Conservation (phyloP, 176 grass and related monocot species). For the Avena sativa region DNA sequence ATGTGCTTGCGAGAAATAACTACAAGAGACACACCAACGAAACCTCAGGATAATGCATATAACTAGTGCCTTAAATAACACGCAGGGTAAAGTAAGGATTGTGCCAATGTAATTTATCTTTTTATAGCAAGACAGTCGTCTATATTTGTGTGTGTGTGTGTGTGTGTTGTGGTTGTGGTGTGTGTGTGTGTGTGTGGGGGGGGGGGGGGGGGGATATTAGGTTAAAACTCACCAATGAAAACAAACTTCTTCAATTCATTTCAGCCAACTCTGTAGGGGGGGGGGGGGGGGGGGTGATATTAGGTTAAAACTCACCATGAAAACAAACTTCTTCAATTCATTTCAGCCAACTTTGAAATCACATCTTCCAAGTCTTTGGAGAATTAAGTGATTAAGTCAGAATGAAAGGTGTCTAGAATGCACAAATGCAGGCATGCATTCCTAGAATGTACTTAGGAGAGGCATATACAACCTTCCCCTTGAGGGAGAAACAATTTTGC, state of each 20-base stretch:
- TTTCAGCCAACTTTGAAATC: background rate
- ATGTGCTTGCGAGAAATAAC: background rate
- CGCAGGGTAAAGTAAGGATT: background rate
- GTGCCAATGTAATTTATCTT: background rate
- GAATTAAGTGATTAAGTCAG: constrained; percentile 23
- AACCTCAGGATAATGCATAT: background rate
- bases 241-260: background rate
- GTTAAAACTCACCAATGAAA: background rate
- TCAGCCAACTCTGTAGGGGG: background rate
- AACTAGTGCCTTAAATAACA: constrained; percentile 7
- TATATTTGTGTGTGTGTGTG: background rate
- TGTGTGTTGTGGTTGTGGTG: no score
- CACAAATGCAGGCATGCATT: background rate
- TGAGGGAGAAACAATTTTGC: background rate
- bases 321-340: background rate
- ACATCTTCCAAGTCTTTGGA: background rate
- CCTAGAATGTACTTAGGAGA: background rate
- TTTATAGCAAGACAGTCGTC: background rate
- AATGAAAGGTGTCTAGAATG: background rate
- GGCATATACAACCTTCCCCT: background rate
- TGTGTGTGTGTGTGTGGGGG: background rate
- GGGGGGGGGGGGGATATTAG: background rate
- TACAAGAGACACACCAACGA: background rate
- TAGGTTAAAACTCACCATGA: constrained; percentile 9
- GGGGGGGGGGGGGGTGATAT: background rate